phyloP scores from a whole-genome alignment of 495 filamentous ascomycete species.

The Apodospora peruviana region DNA sequence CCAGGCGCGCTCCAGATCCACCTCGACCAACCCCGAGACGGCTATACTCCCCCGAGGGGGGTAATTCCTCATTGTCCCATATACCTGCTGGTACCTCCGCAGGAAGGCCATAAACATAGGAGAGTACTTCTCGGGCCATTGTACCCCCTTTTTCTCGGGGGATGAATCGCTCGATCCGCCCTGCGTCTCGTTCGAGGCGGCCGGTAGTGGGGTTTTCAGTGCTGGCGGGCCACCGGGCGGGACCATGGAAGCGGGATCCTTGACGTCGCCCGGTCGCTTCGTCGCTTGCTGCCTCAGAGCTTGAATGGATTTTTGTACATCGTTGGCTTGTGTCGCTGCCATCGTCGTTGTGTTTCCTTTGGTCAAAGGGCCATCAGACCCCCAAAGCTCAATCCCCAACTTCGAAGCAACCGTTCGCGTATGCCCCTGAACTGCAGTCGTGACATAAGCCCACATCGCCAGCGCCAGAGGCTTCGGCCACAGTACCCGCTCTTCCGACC shows the following conservation, averaged over 20 bases:
- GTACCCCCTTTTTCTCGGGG: neutral
- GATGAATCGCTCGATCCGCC: neutral
- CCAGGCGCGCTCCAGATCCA: conserved; percentile 49
- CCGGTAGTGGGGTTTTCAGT: neutral
- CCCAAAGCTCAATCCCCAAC: neutral
- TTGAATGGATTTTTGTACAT: conserved; percentile 20
- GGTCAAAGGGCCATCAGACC: neutral
- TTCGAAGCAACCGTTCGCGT: neutral
- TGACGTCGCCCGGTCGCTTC: conserved; percentile 22
- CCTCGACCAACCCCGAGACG: conserved; percentile 60
- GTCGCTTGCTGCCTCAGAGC: conserved; percentile 25
- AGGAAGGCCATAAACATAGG: conserved; percentile 52
- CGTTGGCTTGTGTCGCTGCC: neutral
- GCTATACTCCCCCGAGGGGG: conserved; percentile 60
- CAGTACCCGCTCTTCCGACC: conserved; percentile 24
- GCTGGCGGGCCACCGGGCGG: conserved; percentile 2
- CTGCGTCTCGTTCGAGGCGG: neutral
- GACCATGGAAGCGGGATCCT: conserved; percentile 13
- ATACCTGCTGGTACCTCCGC: conserved; percentile 42
- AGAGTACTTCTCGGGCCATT: neutral
- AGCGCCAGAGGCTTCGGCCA: conserved; percentile 29
- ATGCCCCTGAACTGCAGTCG: conserved; percentile 1
- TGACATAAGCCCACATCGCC: conserved; percentile 30
- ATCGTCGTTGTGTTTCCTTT: too few species aligned
- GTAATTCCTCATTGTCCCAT: conserved; percentile 31